Evolutionary conservation across 441 rosid species (phyloP).

Genomic region (Euphorbia corollata): DNA sequence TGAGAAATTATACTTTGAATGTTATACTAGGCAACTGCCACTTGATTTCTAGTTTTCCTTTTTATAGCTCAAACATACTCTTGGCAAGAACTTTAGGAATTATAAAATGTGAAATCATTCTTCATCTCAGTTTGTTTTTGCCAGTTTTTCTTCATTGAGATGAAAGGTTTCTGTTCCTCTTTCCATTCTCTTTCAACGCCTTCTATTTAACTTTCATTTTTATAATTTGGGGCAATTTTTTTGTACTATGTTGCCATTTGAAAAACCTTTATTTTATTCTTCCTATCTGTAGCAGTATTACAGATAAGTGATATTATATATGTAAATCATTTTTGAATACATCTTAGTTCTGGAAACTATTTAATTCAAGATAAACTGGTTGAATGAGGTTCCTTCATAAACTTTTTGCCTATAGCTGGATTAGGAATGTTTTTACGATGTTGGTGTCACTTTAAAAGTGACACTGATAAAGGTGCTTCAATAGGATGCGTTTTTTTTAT

Average conservation of each 20-base stretch:
- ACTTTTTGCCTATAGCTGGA: neutral
- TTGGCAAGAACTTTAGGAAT: neutral
- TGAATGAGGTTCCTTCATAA: neutral
- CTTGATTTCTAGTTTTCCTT: neutral
- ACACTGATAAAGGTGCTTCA: neutral
- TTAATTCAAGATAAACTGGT: neutral
- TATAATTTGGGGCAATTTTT: neutral
- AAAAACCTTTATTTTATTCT: neutral
- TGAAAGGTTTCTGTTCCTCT: neutral
- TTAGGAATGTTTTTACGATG: neutral
- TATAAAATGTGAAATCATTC: neutral
- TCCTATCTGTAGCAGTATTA: neutral
- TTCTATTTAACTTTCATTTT: neutral
- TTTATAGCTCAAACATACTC: too few species aligned
- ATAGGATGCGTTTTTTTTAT: neutral
- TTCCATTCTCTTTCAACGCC: neutral
- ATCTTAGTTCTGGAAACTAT: neutral
- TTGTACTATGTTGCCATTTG: neutral
- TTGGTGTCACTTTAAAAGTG: neutral
- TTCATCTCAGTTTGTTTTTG: neutral
- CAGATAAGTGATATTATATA: neutral
- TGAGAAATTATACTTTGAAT: neutral
- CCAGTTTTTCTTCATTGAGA: neutral
- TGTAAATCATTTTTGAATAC: neutral
- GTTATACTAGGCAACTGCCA: neutral